Base-by-base conservation (phyloP, 2,329 filamentous ascomycete species). In the Fusarium nanum region DNA sequence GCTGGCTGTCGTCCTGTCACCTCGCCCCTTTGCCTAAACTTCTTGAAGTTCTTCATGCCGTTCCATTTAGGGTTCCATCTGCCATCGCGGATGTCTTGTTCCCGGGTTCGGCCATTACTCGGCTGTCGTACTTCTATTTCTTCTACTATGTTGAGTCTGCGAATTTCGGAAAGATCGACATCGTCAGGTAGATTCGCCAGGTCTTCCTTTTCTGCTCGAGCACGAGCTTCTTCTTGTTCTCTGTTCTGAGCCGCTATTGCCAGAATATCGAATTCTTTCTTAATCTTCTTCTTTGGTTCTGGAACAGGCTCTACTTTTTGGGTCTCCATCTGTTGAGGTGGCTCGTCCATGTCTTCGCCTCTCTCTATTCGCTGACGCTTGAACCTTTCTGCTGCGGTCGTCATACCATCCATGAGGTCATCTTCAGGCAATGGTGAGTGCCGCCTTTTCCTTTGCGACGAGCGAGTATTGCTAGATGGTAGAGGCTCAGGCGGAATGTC, bases 11-110 rank as follows among this genome's bases (percentile, higher is more conserved):
- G 78, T 8, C 85, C 82, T 3, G 75, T 67, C 8, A 71, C 70
- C 22, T 86, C 86, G 25, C 88, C 90, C 56, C 88, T 84, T 57
- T 84, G 85, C 23, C 86, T 85, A 76, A 99, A 99, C 73, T 89
- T 92, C 79, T 99, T 99, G 83, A 97, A 99, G 76, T 99, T 98
- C 80, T 93, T 95, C 45, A 95, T 87, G 1, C 95, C 96, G 77
- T 98, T 97, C 96, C 96, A 99, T 41, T 86, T 86, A 1, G 93
- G 89, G 71, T 98, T 88, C 94, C 95, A 98, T 42, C 93, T 86
- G 7, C 85, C 84, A 45, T 84, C 82, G 3, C 81, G 83, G 46
- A 85, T 78, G 22, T 87, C 85, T 60, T 83, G 81, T n/a, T 90
- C 88, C 67, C 74, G 70, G 65, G 72, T 79, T 57, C 71, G 77